phyloP scores from a whole-genome alignment of 345 rosid species.

The Psidium guajava region DNA sequence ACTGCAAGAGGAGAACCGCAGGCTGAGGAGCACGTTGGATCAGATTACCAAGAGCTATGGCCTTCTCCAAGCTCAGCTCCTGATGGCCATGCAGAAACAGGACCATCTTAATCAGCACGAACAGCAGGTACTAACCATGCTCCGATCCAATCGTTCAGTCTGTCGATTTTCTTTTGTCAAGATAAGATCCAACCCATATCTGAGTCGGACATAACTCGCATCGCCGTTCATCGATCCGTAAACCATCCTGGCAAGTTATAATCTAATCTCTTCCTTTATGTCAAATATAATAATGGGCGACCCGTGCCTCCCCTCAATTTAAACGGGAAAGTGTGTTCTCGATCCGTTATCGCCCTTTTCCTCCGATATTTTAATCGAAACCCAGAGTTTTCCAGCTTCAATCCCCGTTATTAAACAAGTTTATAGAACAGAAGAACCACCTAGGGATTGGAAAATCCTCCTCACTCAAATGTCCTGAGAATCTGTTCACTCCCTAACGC shows the following conservation, averaged over 20 bases:
- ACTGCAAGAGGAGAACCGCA: constrained; percentile 60
- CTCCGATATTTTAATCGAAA: not conserved
- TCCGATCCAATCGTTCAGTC: not conserved
- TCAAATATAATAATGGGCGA: constrained; percentile 3
- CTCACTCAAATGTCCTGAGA: not conserved
- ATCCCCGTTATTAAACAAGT: not conserved
- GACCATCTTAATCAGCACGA: constrained; percentile 12
- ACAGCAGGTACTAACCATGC: constrained; percentile 21
- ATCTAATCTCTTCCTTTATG: not conserved
- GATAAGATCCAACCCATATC: not conserved
- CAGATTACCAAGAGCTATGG: constrained; percentile 47
- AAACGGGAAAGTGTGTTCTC: constrained; percentile 14
- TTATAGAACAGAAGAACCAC: not conserved
- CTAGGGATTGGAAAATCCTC: not conserved
- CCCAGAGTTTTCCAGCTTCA: not conserved
- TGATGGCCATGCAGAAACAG: constrained; percentile 43
- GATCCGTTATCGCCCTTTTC: not conserved
- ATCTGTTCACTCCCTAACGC: not conserved
- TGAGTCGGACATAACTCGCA: not conserved
- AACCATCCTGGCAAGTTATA: not conserved
- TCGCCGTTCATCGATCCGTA: not conserved
- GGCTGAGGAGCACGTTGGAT: constrained; percentile 47
- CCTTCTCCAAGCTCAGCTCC: constrained; percentile 51
- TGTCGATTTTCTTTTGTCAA: not conserved
- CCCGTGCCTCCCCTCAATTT: constrained; percentile 15